Conservation (phyloP, 208 protist species). For the Sergeia podlipaevii region DNA sequence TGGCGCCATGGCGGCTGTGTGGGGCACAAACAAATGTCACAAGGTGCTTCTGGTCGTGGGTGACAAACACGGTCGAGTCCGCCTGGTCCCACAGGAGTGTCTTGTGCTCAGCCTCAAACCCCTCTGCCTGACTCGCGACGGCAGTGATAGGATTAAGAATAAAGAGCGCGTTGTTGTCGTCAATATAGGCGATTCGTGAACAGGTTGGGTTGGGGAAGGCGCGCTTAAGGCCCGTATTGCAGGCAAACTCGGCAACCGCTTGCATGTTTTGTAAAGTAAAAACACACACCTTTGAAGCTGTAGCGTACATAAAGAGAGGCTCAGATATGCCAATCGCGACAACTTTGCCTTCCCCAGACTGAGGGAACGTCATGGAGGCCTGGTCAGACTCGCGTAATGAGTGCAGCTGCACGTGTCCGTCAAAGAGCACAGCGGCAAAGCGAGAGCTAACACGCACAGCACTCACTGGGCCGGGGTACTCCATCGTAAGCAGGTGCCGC, state of each 20-base stretch:
- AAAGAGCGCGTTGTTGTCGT: slow-evolving; percentile 74
- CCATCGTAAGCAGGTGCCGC: slow-evolving; percentile 46
- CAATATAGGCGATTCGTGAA: slow-evolving; percentile 90
- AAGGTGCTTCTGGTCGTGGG: slow-evolving; percentile 61
- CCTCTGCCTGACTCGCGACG: slow-evolving; percentile 63
- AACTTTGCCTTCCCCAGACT: slow-evolving; percentile 50
- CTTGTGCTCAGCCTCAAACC: slow-evolving; percentile 53
- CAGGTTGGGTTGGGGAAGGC: slow-evolving; percentile 87
- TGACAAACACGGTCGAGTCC: slow-evolving; percentile 89
- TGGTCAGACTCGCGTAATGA: slow-evolving; percentile 46
- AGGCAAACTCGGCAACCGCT: slow-evolving; percentile 79
- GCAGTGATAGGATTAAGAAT: slow-evolving; percentile 93
- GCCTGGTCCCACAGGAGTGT: slow-evolving; percentile 90
- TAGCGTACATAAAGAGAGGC: slow-evolving; percentile 93
- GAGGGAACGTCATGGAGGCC: slow-evolving; percentile 49
- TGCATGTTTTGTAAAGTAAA: slow-evolving; percentile 86
- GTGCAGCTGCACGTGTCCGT: slow-evolving; percentile 84
- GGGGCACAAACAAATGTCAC: slow-evolving; percentile 89
- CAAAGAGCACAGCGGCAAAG: slow-evolving; percentile 85
- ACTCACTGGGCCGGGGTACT: slow-evolving; percentile 73
- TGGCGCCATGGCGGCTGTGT: slow-evolving; percentile 86
- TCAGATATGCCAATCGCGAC: slow-evolving; percentile 85
- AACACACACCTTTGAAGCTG: slow-evolving; percentile 67
- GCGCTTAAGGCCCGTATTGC: slow-evolving; percentile 50
- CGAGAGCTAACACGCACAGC: slow-evolving; percentile 69